phyloP scores from a whole-genome alignment of 352 stramenopile species.

The Globisporangium mamillatum region DNA sequence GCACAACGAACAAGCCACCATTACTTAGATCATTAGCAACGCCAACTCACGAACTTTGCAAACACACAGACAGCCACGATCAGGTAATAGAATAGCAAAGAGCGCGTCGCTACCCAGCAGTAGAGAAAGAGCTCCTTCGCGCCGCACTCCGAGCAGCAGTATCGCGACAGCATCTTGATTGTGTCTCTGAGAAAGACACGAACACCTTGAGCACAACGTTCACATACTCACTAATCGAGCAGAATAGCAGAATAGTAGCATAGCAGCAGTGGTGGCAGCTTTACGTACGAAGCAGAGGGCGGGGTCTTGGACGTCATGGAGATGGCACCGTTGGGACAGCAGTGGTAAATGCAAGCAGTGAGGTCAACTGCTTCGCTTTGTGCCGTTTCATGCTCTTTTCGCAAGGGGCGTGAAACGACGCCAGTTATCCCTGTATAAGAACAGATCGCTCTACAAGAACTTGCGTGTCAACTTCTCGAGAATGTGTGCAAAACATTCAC shows the following conservation, averaged over 20 bases:
- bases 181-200: conserved; percentile 21
- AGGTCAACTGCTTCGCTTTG: neutral
- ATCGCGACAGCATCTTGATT: conserved; percentile 56
- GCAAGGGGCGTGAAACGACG: conserved; percentile 6
- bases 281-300: conserved; percentile 10
- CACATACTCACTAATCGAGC: neutral
- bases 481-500: neutral
- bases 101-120: conserved; percentile 38
- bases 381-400: neutral
- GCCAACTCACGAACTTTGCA: neutral
- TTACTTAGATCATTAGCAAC: neutral
- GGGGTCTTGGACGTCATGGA: neutral
- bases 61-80: neutral
- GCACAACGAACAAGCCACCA: neutral
- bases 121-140: conserved; percentile 64
- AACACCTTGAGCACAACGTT: neutral
- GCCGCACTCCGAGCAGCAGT: conserved; percentile 55
- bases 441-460: conserved; percentile 4
- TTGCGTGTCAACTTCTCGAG: neutral
- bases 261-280: neutral
- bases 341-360: neutral
- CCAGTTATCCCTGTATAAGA: conserved; percentile 4
- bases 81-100: neutral
- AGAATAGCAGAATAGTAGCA: neutral
- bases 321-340: neutral